Conservation (phyloP, 495 filamentous ascomycete genomes). For the Cenococcum geophilum region DNA sequence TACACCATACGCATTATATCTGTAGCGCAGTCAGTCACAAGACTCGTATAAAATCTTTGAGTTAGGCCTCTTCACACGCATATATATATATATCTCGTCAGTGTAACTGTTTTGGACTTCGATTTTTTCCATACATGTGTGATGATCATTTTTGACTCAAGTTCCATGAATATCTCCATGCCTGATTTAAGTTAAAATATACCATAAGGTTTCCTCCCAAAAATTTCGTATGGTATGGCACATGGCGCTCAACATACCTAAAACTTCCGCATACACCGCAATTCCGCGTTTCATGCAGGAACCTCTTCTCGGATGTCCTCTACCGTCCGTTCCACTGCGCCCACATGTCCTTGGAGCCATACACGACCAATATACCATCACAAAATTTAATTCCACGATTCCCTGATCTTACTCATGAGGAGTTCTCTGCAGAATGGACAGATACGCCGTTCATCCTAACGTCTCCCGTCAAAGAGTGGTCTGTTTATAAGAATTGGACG, state of each 20-base stretch:
- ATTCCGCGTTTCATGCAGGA: slow-evolving; percentile 58
- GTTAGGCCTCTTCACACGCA: too few relatives aligned
- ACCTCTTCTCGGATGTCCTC: slow-evolving; percentile 85
- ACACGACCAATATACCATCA: slow-evolving; percentile 61
- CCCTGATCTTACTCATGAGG: slow-evolving; percentile 58
- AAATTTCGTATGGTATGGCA: slow-evolving; percentile 70
- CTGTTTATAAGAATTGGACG: slow-evolving; percentile 69
- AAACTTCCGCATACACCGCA: slow-evolving; percentile 48
- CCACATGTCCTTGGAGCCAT: slow-evolving; percentile 61
- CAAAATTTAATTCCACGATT: slow-evolving; percentile 69
- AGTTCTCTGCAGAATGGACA: slow-evolving; percentile 71
- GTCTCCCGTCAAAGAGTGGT: slow-evolving; percentile 76
- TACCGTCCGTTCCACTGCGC: slow-evolving; percentile 91
- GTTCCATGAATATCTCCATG: too few relatives aligned
- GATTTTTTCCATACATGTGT: too few relatives aligned
- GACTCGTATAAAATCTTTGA: too few relatives aligned
- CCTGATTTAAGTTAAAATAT: background rate
- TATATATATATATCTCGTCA: too few relatives aligned
- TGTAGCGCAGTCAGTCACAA: too few relatives aligned
- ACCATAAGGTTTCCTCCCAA: slow-evolving; percentile 28
- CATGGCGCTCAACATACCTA: slow-evolving; percentile 80
- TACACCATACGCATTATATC: too few relatives aligned
- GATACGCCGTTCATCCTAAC: slow-evolving; percentile 85
- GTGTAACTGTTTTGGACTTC: too few relatives aligned
- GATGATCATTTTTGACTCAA: too few relatives aligned